A percentile compares a stretch with the other conserved stretches of the same genome.
Conservation (phyloP, 2,329 filamentous ascomycete genomes). For the Coniella vitis region DNA sequence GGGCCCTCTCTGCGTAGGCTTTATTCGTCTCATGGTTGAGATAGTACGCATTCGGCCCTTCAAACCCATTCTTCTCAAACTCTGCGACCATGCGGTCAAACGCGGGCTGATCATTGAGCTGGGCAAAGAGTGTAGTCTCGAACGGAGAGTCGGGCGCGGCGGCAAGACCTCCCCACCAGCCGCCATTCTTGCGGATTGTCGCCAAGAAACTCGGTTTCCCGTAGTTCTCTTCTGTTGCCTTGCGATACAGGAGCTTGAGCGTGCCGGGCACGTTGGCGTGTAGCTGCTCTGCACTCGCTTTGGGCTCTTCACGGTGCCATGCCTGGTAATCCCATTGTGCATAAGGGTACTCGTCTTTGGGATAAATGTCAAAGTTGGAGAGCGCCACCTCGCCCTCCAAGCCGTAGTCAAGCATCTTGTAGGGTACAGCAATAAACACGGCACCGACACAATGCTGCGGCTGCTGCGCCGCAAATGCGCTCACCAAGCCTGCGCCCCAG, state of each 20-base stretch:
- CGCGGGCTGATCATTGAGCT: too few species aligned
- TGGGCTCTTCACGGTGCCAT: constrained; percentile 23
- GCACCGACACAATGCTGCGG: constrained; percentile 23
- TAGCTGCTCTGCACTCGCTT: constrained; percentile 18
- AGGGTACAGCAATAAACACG: constrained; percentile 31
- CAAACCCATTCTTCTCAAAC: constrained; percentile 34
- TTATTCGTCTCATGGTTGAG: constrained; percentile 35
- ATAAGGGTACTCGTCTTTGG: constrained; percentile 31
- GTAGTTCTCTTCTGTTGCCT: too few species aligned
- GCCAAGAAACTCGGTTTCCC: background rate
- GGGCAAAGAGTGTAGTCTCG: too few species aligned
- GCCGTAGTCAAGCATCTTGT: constrained; percentile 33
- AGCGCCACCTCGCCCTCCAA: constrained; percentile 27
- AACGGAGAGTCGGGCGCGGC: constrained; percentile 1
- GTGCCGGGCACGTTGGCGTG: constrained; percentile 16
- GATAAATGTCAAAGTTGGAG: constrained; percentile 38
- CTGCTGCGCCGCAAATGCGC: constrained; percentile 23
- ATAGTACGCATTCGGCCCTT: constrained; percentile 25
- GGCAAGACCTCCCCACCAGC: constrained; percentile 16
- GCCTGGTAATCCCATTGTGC: constrained; percentile 27
- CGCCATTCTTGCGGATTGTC: constrained; percentile 12
- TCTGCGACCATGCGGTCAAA: too few species aligned
- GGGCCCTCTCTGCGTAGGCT: constrained; percentile 26
- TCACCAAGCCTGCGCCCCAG: constrained; percentile 26
- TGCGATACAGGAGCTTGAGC: constrained; percentile 14